These are phyloP conservation scores for Chytridium lagenaria DNA, from an alignment of 371 early-diverging fungal genomes.

Conservation along the genomic window DNA sequence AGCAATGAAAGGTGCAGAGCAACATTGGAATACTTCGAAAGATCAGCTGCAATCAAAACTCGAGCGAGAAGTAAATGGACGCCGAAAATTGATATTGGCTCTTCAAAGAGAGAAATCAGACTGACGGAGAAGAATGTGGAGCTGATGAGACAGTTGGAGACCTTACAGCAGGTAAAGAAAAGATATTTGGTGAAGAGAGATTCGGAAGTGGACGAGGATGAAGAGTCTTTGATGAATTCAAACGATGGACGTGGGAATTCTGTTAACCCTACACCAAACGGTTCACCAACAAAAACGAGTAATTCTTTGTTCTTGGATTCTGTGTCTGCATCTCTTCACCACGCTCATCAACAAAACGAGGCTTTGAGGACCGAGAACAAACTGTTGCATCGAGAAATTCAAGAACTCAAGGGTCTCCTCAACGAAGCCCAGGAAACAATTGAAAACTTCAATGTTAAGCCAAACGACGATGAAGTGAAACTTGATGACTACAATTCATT, in stretches of 20 bases:
- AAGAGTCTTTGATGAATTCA: no score
- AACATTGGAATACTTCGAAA: neutral
- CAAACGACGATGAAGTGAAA: neutral
- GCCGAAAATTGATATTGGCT: neutral
- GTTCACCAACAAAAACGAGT: constrained; percentile 6
- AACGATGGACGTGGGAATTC: neutral
- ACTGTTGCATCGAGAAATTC: neutral
- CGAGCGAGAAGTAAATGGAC: constrained; percentile 21
- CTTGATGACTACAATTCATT: no score
- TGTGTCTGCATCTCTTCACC: constrained; percentile 17
- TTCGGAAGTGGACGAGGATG: neutral
- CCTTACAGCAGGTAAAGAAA: neutral
- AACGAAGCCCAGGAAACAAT: constrained; percentile 32
- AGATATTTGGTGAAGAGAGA: neutral
- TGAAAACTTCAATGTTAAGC: constrained; percentile 12
- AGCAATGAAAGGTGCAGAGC: constrained; percentile 4
- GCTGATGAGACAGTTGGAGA: neutral
- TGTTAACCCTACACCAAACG: neutral
- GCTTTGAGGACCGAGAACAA: constrained; percentile 11
- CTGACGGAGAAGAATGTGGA: constrained; percentile 17
- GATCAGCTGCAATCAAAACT: constrained; percentile 1
- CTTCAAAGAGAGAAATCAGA: constrained; percentile 24
- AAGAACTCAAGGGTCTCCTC: constrained; percentile 26
- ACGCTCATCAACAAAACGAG: constrained; percentile 14
- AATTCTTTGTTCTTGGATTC: constrained; percentile 16